phyloP scores from a whole-genome alignment of 164 flowering plant species.

The Aristolochia fimbriata region DNA sequence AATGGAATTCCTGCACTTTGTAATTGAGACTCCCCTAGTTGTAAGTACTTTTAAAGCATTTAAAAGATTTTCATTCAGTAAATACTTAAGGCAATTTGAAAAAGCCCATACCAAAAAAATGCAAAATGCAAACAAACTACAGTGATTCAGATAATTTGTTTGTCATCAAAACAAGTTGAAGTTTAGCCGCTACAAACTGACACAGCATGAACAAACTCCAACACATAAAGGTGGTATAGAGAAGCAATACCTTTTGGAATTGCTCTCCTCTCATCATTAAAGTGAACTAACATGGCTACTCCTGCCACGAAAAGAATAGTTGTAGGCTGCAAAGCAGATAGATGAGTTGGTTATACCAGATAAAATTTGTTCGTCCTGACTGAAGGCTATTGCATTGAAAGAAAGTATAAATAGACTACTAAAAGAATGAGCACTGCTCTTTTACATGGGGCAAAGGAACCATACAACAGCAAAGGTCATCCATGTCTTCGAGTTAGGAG shows the following conservation, averaged over 20 bases:
- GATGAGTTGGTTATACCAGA: background rate
- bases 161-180: background rate
- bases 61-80: too few relatives aligned
- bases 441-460: constrained; percentile 1
- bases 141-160: background rate
- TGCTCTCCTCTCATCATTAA: constrained; percentile 75
- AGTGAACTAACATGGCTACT: constrained; percentile 33
- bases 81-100: too few relatives aligned
- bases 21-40: too few relatives aligned
- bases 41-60: too few relatives aligned
- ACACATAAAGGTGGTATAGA: background rate
- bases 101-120: background rate
- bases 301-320: constrained; percentile 46
- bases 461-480: constrained; percentile 35
- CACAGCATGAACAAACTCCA: too few relatives aligned
- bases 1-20: too few relatives aligned
- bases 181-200: too few relatives aligned
- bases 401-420: background rate
- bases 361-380: background rate
- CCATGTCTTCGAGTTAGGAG: constrained; percentile 24
- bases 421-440: background rate
- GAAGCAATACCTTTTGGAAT: constrained; percentile 43
- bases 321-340: constrained; percentile 43
- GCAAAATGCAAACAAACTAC: background rate
- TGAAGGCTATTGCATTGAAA: background rate